Evolutionary conservation across 1,284 basidiomycete genomes (phyloP).

Genomic region (Xanthoconium separans): DNA sequence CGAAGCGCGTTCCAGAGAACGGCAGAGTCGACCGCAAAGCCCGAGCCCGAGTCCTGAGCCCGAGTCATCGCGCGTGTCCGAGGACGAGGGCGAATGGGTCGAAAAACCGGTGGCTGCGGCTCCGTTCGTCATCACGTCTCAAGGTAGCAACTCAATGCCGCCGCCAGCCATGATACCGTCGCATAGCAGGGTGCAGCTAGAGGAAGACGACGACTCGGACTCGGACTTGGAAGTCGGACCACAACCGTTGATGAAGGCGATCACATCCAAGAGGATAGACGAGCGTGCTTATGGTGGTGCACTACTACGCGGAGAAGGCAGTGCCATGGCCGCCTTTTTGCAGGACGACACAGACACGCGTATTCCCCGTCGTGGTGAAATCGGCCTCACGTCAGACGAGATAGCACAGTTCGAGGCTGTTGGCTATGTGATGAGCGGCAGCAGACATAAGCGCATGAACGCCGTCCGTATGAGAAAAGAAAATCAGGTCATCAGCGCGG

Average conservation of each 20-base stretch:
- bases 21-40: slow-evolving; percentile 32
- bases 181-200: slow-evolving; percentile 11
- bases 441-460: slow-evolving; percentile 92
- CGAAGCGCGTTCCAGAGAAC: slow-evolving; percentile 32
- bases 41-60: slow-evolving; percentile 36
- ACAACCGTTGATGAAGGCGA: slow-evolving; percentile 49
- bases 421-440: slow-evolving; percentile 99
- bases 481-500: slow-evolving; percentile 97
- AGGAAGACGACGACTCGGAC: slow-evolving; percentile 48
- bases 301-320: slow-evolving; percentile 91
- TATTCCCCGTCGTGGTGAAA: slow-evolving; percentile 98
- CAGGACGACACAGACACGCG: slow-evolving; percentile 84
- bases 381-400: slow-evolving; percentile 84
- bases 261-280: slow-evolving; percentile 53
- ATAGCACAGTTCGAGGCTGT: slow-evolving; percentile 86
- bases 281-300: slow-evolving; percentile 83
- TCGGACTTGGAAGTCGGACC: slow-evolving; percentile 59
- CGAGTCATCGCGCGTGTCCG: slow-evolving; percentile 24
- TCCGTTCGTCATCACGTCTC: slow-evolving; percentile 26
- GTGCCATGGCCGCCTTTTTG: slow-evolving; percentile 95
- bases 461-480: slow-evolving; percentile 98
- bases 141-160: slow-evolving; percentile 22
- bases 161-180: slow-evolving; percentile 23
- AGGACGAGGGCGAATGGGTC: slow-evolving; percentile 71
- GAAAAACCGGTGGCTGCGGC: slow-evolving; percentile 52